Conservation (phyloP, 1,284 basidiomycete species). For the Schizopora paradoxa region DNA sequence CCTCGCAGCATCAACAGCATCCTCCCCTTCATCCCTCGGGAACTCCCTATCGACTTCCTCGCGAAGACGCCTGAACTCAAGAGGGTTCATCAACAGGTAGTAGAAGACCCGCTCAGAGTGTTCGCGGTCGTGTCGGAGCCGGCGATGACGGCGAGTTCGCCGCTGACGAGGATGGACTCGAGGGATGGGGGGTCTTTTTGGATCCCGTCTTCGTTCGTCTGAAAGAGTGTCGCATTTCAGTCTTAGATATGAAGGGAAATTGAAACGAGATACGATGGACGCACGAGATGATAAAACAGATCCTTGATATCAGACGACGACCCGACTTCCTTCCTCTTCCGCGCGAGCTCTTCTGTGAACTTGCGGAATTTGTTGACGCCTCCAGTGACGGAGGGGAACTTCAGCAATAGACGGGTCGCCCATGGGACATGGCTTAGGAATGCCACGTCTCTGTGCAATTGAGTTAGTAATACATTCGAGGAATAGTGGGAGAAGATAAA, state of each 20-base stretch:
- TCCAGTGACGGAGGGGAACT: conserved; percentile 10
- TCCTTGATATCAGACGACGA: conserved; percentile 12
- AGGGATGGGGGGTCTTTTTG: conserved; percentile 20
- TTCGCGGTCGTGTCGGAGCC: conserved; percentile 35
- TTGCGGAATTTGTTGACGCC: conserved; percentile 12
- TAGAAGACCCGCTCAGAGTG: conserved; percentile 29
- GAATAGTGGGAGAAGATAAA: not conserved
- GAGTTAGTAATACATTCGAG: not conserved
- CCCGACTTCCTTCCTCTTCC: conserved; percentile 7
- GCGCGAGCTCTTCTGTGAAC: conserved; percentile 12
- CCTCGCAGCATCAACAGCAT: conserved; percentile 17
- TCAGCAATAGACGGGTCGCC: conserved; percentile 14
- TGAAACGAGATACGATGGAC: not conserved
- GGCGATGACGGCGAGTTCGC: conserved; percentile 31
- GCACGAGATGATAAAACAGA: conserved; percentile 14
- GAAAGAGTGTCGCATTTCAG: not conserved
- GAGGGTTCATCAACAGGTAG: conserved; percentile 30
- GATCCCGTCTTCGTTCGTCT: conserved; percentile 25
- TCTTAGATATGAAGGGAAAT: conserved; percentile 20
- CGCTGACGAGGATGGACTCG: conserved; percentile 27
- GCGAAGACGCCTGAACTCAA: conserved; percentile 21
- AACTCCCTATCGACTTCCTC: conserved; percentile 27
- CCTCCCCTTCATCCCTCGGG: conserved; percentile 14
- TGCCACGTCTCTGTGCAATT: conserved; percentile 2
- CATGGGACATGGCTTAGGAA: conserved; percentile 12